phyloP scores from a whole-genome alignment of 352 stramenopile genomes.

The Albugo candida region DNA sequence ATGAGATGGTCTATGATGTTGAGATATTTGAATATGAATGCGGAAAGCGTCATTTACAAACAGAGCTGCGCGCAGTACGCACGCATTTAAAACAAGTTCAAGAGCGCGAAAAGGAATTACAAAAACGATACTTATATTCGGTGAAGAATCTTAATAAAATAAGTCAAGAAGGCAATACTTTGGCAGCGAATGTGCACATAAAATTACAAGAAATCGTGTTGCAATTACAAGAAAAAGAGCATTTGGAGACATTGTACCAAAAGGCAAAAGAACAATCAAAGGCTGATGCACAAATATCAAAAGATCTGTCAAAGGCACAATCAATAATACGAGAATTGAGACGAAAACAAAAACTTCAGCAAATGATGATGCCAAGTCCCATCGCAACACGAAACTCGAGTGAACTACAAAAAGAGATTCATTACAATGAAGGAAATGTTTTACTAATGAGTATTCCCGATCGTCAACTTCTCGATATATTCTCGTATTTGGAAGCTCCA shows the following conservation, averaged over 20 bases:
- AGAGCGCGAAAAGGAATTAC: slow-evolving; percentile 32
- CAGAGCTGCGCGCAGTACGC: slow-evolving; percentile 17
- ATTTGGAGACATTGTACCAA: slow-evolving; percentile 40
- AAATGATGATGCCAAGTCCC: slow-evolving; percentile 14
- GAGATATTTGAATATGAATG: slow-evolving; percentile 41
- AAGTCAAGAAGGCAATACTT: slow-evolving; percentile 22
- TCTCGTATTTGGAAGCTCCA: slow-evolving; percentile 45
- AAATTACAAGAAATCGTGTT: slow-evolving; percentile 26
- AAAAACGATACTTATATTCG: slow-evolving; percentile 34
- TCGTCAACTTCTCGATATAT: slow-evolving; percentile 39
- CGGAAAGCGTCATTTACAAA: slow-evolving; percentile 16
- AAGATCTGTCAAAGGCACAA: slow-evolving; percentile 44
- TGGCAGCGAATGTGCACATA: slow-evolving; percentile 23
- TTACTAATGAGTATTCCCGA: slow-evolving; percentile 10
- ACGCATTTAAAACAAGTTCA: slow-evolving; percentile 23
- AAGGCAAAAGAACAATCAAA: slow-evolving; percentile 35
- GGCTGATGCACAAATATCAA: slow-evolving; percentile 27
- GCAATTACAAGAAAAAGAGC: slow-evolving; percentile 47
- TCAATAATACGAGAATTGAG: slow-evolving; percentile 55
- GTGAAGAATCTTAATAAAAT: slow-evolving; percentile 30
- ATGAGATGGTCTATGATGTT: slow-evolving; percentile 74
- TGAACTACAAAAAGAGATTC: neutral
- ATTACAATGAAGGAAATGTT: no score
- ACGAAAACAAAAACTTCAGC: slow-evolving; percentile 45
- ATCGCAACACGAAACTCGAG: neutral